These are phyloP conservation scores for Cucurbita pepo DNA, from an alignment of 306 rosid genomes.

Conservation along the genomic window DNA sequence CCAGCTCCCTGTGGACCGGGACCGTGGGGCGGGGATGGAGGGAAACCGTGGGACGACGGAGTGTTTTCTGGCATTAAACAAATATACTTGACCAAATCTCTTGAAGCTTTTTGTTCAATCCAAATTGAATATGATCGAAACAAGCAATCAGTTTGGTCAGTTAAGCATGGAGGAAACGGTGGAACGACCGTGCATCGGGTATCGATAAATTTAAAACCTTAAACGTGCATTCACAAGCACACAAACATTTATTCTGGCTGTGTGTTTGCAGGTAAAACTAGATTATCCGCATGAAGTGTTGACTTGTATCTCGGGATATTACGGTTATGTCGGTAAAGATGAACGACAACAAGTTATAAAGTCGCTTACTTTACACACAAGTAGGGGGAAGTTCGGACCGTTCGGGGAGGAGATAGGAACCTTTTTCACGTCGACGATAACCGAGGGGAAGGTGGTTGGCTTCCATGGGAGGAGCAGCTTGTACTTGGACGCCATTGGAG, in stretches of 20 bases:
- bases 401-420: constrained; percentile 73
- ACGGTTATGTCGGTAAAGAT: constrained; percentile 30
- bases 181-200: constrained; percentile 52
- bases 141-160: constrained; percentile 86
- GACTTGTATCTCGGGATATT: constrained; percentile 59
- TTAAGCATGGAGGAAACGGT: constrained; percentile 69
- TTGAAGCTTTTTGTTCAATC: constrained; percentile 62
- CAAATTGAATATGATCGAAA: constrained; percentile 81
- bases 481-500: constrained; percentile 84
- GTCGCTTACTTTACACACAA: constrained; percentile 56
- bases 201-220: neutral
- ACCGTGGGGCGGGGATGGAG: constrained; percentile 99
- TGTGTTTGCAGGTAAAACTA: constrained; percentile 48
- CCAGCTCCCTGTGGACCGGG: constrained; percentile 91
- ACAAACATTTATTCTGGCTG: neutral
- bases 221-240: neutral
- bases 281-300: constrained; percentile 79
- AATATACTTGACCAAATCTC: constrained; percentile 53
- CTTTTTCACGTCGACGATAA: constrained; percentile 76
- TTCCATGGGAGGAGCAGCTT: constrained; percentile 39
- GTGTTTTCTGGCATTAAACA: constrained; percentile 71
- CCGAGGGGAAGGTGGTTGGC: constrained; percentile 89
- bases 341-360: constrained; percentile 35
- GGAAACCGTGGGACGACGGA: constrained; percentile 89
- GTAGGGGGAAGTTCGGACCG: constrained; percentile 84